phyloP scores from a whole-genome alignment of 495 filamentous ascomycete genomes.

The Cladorrhinum samala region DNA sequence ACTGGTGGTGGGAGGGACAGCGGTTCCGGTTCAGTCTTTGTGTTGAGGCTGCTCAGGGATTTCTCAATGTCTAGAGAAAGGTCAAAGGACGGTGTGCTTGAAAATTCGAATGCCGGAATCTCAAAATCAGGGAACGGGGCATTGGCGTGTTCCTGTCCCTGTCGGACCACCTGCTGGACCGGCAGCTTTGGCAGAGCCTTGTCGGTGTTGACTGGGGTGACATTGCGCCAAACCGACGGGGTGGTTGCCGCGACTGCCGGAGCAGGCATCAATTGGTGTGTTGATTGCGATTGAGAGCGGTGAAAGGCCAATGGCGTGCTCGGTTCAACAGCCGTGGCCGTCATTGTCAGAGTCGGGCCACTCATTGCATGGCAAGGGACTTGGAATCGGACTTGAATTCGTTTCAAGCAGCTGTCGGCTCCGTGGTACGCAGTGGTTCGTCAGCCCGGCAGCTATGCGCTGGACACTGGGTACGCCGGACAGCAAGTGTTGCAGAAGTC shows the following conservation, averaged over 20 bases:
- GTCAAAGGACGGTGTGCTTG: constrained; percentile 41
- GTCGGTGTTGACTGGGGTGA: constrained; percentile 4
- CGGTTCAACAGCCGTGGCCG: constrained; percentile 36
- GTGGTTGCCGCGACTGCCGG: not conserved
- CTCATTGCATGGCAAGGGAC: constrained; percentile 40
- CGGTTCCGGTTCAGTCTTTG: constrained; percentile 5
- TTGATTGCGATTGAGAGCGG: constrained; percentile 31
- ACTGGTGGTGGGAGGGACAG: constrained; percentile 4
- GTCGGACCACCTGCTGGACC: not conserved
- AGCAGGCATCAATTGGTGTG: constrained; percentile 24
- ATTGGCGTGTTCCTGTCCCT: not conserved
- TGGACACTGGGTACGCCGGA: not conserved
- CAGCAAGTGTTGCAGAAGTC: constrained; percentile 1
- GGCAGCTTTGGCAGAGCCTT: constrained; percentile 17
- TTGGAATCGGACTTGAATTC: not conserved
- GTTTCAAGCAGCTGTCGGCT: constrained; percentile 8
- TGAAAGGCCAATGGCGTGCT: constrained; percentile 27
- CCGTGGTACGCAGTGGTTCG: constrained; percentile 15
- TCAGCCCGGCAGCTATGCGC: not conserved
- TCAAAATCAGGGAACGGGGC: constrained; percentile 11
- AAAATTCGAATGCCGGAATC: constrained; percentile 15
- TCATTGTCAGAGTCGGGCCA: constrained; percentile 36
- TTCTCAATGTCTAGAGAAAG: constrained; percentile 36
- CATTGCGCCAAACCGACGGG: constrained; percentile 6
- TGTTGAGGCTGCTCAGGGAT: constrained; percentile 25